These are phyloP conservation scores for Brettanomyces custersianus DNA, from an alignment of 805 yeast species.

Conservation along the genomic window DNA sequence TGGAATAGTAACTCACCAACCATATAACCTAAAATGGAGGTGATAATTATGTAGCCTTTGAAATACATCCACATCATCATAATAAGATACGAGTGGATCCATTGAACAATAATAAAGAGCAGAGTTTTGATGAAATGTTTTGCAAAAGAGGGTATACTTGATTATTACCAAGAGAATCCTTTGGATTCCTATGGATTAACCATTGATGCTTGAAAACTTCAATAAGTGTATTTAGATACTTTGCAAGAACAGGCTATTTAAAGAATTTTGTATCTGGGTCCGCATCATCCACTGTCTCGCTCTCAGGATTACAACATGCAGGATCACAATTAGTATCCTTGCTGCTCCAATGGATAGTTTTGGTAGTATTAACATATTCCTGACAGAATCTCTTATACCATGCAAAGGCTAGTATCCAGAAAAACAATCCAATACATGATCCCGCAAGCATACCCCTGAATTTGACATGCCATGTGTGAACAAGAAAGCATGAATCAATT, in stretches of 20 bases:
- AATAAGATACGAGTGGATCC: conserved; percentile 58
- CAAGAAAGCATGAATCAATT: conserved; percentile 54
- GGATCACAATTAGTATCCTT: no score
- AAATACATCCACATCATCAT: conserved; percentile 72
- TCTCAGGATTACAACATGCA: no score
- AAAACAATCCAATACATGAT: conserved; percentile 62
- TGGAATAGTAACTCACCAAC: conserved; percentile 45
- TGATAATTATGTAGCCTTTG: conserved; percentile 58
- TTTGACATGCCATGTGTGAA: conserved; percentile 53
- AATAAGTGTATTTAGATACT: no score
- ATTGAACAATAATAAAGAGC: conserved; percentile 47
- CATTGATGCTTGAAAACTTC: conserved; percentile 22
- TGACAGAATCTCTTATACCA: conserved; percentile 47
- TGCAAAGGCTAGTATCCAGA: conserved; percentile 47
- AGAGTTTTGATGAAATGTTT: conserved; percentile 44
- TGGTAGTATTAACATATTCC: no score
- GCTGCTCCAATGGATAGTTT: no score
- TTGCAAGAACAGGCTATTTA: no score
- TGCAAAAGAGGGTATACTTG: conserved; percentile 30
- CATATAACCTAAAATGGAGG: conserved; percentile 54
- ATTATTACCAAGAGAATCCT: conserved; percentile 4
- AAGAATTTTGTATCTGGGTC: no score
- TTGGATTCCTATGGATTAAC: conserved; percentile 14
- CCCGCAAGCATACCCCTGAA: conserved; percentile 60
- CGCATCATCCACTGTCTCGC: no score